Evolutionary conservation across 352 stramenopile species (phyloP).

Genomic region (Phytophthora pluvialis): DNA sequence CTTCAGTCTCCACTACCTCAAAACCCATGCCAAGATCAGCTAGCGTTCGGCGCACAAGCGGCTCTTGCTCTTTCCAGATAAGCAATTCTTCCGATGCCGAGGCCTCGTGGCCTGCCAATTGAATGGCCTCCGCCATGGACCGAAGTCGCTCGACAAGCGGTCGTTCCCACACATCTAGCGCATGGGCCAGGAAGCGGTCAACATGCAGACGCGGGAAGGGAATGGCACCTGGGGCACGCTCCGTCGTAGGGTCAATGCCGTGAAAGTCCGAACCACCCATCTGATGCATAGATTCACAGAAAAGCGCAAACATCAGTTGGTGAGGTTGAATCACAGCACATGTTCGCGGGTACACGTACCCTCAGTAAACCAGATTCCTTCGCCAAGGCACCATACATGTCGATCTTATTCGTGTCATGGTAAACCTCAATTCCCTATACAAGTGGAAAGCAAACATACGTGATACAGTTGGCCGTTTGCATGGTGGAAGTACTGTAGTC

Average conservation of each 20-base stretch:
- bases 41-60: conserved; percentile 38
- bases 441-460: not conserved
- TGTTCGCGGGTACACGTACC: conserved; percentile 34
- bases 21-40: conserved; percentile 38
- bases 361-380: conserved; percentile 75
- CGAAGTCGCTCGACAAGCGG: conserved; percentile 57
- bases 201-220: conserved; percentile 76
- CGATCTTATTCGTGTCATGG: conserved; percentile 81
- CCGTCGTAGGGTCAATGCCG: conserved; percentile 73
- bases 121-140: conserved; percentile 38
- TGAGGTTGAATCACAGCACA: not conserved
- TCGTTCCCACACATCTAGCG: conserved; percentile 69
- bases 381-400: conserved; percentile 81
- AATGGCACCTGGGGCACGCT: conserved; percentile 77
- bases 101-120: conserved; percentile 10
- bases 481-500: not conserved
- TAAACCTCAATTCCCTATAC: conserved; percentile 83
- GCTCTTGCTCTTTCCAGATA: conserved; percentile 63
- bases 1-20: conserved; percentile 27
- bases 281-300: conserved; percentile 35
- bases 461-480: not conserved
- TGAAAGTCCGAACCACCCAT: conserved; percentile 88
- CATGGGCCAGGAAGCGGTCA: conserved; percentile 73
- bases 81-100: conserved; percentile 43
- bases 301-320: conserved; percentile 5